A percentile compares a stretch with the other conserved stretches of the same genome.
phyloP scores from a whole-genome alignment of 2,329 filamentous ascomycete genomes.

The Claviceps sp. region DNA sequence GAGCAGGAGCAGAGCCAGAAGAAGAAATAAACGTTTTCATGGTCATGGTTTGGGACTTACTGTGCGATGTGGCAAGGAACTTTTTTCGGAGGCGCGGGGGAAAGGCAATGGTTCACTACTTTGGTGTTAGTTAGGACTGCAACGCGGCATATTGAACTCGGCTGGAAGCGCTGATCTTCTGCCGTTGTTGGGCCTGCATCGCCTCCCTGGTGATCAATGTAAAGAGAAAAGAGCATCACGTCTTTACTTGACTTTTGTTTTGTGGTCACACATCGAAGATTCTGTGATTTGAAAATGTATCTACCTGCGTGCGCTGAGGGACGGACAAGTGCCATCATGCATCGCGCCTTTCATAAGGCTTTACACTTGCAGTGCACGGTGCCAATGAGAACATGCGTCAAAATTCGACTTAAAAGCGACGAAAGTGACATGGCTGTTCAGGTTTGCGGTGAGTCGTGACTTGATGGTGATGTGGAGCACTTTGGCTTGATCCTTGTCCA shows the following conservation, averaged over 20 bases:
- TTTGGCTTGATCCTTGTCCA: background rate
- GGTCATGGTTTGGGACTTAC: conserved; percentile 18
- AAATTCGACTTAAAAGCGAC: background rate
- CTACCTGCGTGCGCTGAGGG: background rate
- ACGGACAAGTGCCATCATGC: background rate
- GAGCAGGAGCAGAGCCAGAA: conserved; percentile 70
- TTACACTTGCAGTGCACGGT: background rate
- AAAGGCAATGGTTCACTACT: conserved; percentile 32
- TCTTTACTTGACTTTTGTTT: conserved; percentile 12
- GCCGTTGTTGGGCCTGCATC: conserved; percentile 30
- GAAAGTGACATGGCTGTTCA: background rate
- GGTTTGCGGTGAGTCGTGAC: background rate
- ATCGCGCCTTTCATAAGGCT: background rate
- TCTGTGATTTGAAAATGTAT: background rate
- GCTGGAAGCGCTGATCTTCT: conserved; percentile 28
- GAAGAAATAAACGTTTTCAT: conserved; percentile 49
- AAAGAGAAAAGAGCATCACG: conserved; percentile 26
- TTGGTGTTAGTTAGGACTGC: conserved; percentile 39
- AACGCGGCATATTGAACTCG: conserved; percentile 22
- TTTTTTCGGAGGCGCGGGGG: background rate
- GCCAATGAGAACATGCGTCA: background rate
- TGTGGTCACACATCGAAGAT: background rate
- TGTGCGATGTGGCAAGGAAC: conserved; percentile 22
- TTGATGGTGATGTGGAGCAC: background rate
- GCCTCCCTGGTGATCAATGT: conserved; percentile 33